Evolutionary conservation across 768 basidiomycete species (phyloP), one percentile per base, ranked within the genome.

Genomic region (Naematelia encephala): DNA sequence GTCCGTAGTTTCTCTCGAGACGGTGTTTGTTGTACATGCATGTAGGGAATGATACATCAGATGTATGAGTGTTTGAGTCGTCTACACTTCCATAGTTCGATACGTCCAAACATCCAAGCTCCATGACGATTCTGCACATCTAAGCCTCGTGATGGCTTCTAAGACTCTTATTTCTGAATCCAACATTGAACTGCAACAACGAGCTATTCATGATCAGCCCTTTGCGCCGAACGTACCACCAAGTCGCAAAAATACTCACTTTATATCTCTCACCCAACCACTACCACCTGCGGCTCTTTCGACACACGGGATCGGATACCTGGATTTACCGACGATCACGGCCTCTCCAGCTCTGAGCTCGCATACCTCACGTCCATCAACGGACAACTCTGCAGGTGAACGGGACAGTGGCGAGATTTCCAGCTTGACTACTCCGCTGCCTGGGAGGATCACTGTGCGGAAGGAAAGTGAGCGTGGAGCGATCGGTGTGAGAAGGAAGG

Each of bases 201-300:
- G 91, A 91, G 76, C 94, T 77, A 28, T n/a, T 10, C 13, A 12
- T 13, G 30, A 25, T 63, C 61, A 62, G 50, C 54, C 19, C n/a
- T 13, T 16, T 23, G 12, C 39, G 29, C 21, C 26, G 47, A 3
- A 10, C 5, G n/a, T 49, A 19, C 43, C 4, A 26, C 46, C 42
- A 5, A 10, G 51, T 3, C 21, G 11, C 19, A 25, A 52, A 8
- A 8, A 22, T 19, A 60, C 74, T 57, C 61, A 75, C 73, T 77
- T 94, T 77, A 96, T 96, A 72, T 96, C 92, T 56, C 89, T 82
- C n/a, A 93, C 91, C 92, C 92, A 96, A 68, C 91, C 91, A 71
- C 91, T 89, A 67, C 90, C 89, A 70, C 87, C 25, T 85, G 67
- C 77, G 22, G 62, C 56, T 28, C 70, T 51, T 53, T 68, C 91